Base-by-base conservation (phyloP, 345 rosid species). In the Ceriops decandra region DNA sequence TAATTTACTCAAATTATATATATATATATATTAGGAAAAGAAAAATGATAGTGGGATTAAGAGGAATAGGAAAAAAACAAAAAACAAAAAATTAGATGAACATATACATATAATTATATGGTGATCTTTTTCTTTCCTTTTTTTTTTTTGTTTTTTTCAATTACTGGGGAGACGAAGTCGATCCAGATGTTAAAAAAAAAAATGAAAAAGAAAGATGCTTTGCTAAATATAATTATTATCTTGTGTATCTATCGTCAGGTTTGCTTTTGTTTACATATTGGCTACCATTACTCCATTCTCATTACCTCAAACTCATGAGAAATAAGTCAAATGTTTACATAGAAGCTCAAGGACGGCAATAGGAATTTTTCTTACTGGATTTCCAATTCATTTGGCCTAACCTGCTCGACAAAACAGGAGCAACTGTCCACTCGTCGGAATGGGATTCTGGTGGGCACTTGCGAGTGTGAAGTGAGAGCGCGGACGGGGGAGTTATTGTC, bases 121-220 rank as follows among this genome's bases (percentile, higher is more conserved):
- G 35, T 57, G 66, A 51, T 36, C 58, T 56, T 61, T 33, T 5
- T 32, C 5, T 32, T 32, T 4, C 33, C 5, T 31, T 31, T 3
- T 3, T 28, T 28, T 28, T 28, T 28, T 28, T 28, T 28, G 2
- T 31, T 31, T 32, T 30, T 52, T 59, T 35, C 16, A 72, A 24
- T 46, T 17, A 32, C 71, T 75, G 74, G 74, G 67, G 74, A 66
- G 74, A 70, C 79, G 79, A 75, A 75, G 79, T 51, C 68, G 74
- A 70, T 52, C 79, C 74, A 66, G 79, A 75, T 69, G 71, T 28
- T 2, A 28, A 0, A 28, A 1, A 28, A 28, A 28, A 28, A 28
- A 28, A 22, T 22, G 26, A 24, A 24, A 24, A 24, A 24, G 26
- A 6, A 31, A 28, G 30, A 28, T 28, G 30, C 3, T 28, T 28